Evolutionary conservation across 306 rosid genomes (phyloP).

Genomic region (Medicago arabica): DNA sequence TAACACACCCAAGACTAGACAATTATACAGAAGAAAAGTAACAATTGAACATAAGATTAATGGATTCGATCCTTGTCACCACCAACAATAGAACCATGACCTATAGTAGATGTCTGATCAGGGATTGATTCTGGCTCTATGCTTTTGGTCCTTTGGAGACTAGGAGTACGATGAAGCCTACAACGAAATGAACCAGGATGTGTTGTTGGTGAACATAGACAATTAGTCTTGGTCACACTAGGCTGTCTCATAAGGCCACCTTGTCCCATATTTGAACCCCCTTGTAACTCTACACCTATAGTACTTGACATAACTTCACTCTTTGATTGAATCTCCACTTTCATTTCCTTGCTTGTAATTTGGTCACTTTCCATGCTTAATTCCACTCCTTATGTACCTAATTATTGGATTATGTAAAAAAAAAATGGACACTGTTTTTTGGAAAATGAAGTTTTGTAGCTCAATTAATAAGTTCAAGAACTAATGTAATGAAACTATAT

Average conservation of each 20-base stretch:
- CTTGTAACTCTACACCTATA: conserved; percentile 11
- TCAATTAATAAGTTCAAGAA: not conserved
- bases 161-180: conserved; percentile 66
- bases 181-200: conserved; percentile 84
- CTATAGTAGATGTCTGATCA: conserved; percentile 6
- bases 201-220: conserved; percentile 80
- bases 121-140: conserved; percentile 39
- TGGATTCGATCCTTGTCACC: conserved; percentile 26
- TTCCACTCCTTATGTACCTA: conserved; percentile 20
- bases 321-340: conserved; percentile 45
- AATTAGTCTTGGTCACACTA: conserved; percentile 56
- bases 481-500: not conserved
- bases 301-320: conserved; percentile 29
- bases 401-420: not conserved
- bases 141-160: conserved; percentile 62
- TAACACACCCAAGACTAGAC: not conserved
- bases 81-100: conserved; percentile 19
- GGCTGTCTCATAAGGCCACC: conserved; percentile 57
- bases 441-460: not conserved
- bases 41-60: conserved; percentile 26
- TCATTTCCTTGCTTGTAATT: conserved; percentile 42
- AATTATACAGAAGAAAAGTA: not conserved
- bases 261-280: conserved; percentile 41
- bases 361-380: conserved; percentile 48
- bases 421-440: not conserved